Percentiles rank a stretch among this genome's conserved stretches.
Conservation (phyloP, 441 rosid genomes). For the Populus hybrid region DNA sequence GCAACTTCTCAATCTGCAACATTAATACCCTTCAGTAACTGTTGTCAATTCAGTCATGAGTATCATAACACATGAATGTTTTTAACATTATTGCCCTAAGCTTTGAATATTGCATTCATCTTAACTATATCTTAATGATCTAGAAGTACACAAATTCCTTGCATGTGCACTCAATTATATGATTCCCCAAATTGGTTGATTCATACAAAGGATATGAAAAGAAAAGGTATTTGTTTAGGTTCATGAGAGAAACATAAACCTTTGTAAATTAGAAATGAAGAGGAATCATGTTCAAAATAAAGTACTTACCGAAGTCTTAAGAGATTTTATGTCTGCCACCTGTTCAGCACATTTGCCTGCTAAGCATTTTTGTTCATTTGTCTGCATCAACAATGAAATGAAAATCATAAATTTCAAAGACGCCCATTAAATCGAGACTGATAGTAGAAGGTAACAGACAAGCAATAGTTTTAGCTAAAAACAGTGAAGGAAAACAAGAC, state of each 20-base stretch:
- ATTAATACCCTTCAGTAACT: slow-evolving; percentile 10
- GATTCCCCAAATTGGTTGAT: background rate
- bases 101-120: background rate
- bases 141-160: too few species aligned
- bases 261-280: background rate
- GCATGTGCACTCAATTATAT: background rate
- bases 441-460: background rate
- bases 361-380: slow-evolving; percentile 60
- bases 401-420: slow-evolving; percentile 6
- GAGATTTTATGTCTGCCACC: slow-evolving; percentile 61
- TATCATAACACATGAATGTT: background rate
- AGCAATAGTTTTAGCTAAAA: too few species aligned
- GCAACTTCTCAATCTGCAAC: slow-evolving; percentile 77
- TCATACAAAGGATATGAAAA: background rate
- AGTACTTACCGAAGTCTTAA: slow-evolving; percentile 55
- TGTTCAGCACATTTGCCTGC: slow-evolving; percentile 59
- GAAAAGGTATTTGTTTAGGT: background rate
- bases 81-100: background rate
- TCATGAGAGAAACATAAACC: slow-evolving; percentile 5
- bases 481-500: background rate
- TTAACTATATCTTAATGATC: background rate
- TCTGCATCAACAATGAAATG: slow-evolving; percentile 47
- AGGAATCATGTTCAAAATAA: slow-evolving; percentile 5
- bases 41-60: background rate
- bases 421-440: slow-evolving; percentile 13